These are phyloP conservation scores for Pyricularia pennisetigena DNA, from an alignment of 2,329 filamentous ascomycete species.

Conservation along the genomic window DNA sequence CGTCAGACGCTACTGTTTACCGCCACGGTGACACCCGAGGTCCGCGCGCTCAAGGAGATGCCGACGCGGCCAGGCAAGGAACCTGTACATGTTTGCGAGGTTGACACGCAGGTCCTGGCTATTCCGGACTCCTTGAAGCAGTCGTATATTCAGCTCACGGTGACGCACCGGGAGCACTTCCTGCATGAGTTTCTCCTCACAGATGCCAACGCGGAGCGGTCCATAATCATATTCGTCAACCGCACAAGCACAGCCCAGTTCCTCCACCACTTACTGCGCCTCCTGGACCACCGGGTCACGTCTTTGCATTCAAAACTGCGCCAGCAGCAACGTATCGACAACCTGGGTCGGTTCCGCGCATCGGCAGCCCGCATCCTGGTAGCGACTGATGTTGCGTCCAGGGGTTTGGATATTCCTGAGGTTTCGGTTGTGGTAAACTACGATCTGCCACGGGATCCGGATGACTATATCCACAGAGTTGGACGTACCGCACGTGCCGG, in stretches of 20 bases:
- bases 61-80: constrained; percentile 58
- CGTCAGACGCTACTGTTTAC: constrained; percentile 96
- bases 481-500: constrained; percentile 93
- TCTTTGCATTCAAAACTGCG: constrained; percentile 80
- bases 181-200: constrained; percentile 83
- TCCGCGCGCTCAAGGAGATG: constrained; percentile 74
- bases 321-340: constrained; percentile 76
- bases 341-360: constrained; percentile 85
- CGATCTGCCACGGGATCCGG: constrained; percentile 89
- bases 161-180: constrained; percentile 92
- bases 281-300: constrained; percentile 83
- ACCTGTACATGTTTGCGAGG: constrained; percentile 81
- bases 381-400: constrained; percentile 87
- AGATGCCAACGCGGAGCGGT: constrained; percentile 62
- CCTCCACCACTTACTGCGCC: constrained; percentile 76
- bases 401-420: constrained; percentile 91
- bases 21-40: constrained; percentile 87
- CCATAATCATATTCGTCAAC: constrained; percentile 91
- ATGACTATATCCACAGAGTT: constrained; percentile 95
- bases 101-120: constrained; percentile 64
- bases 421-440: constrained; percentile 90
- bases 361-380: constrained; percentile 82
- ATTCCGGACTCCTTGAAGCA: constrained; percentile 76
- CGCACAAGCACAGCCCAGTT: constrained; percentile 80
- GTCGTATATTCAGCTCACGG: constrained; percentile 76